Conservation (phyloP, 2,329 filamentous ascomycete species). For the Venturia effusa region DNA sequence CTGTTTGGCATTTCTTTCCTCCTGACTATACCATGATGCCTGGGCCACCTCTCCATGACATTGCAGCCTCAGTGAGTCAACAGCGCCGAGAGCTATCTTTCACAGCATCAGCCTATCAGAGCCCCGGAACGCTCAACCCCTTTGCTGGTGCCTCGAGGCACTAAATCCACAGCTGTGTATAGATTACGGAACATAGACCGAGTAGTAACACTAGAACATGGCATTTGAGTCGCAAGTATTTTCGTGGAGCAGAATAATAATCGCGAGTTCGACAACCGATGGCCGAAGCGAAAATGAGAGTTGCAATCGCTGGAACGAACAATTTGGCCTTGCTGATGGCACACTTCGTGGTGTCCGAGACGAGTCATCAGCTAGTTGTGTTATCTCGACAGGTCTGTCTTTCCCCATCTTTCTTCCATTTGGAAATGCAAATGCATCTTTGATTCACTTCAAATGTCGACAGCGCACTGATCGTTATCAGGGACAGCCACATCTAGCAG, state of each 20-base stretch:
- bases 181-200: neutral
- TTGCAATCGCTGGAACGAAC: conserved; percentile 52
- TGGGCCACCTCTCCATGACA: neutral
- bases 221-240: neutral
- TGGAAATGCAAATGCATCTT: neutral
- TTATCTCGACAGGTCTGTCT: conserved; percentile 51
- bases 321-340: conserved; percentile 48
- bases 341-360: conserved; percentile 48
- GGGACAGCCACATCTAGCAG: conserved; percentile 44
- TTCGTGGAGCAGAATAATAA: neutral
- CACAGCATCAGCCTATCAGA: neutral
- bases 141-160: neutral
- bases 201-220: neutral
- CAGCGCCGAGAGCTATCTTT: neutral
- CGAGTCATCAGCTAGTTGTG: conserved; percentile 58
- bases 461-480: neutral
- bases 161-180: neutral
- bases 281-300: conserved; percentile 34
- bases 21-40: conserved; percentile 4
- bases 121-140: neutral
- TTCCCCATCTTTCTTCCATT: neutral
- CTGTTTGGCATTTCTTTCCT: neutral
- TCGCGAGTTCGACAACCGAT: neutral
- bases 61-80: conserved; percentile 8
- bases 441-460: neutral